phyloP scores from a whole-genome alignment of 768 basidiomycete genomes.

The Filobasidium wieringae region DNA sequence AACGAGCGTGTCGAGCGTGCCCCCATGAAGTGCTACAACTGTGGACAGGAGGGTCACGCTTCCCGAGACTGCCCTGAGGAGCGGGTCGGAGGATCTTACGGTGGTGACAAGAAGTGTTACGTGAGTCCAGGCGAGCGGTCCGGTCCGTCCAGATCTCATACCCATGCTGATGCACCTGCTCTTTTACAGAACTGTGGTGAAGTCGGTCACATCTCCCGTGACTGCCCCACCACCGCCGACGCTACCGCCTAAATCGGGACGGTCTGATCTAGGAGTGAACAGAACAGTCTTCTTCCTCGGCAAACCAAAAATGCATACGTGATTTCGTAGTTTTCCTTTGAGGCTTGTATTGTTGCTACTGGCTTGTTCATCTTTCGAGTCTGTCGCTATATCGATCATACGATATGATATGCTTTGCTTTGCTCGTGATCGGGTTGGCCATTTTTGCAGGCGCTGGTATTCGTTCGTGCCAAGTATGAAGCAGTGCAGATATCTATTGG shows the following conservation, averaged over 20 bases:
- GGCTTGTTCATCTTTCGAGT: too few relatives aligned
- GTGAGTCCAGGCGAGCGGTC: conserved; percentile 22
- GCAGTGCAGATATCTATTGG: too few relatives aligned
- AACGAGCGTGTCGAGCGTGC: conserved; percentile 17
- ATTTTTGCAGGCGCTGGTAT: too few relatives aligned
- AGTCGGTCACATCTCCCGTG: conserved; percentile 39
- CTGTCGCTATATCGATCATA: too few relatives aligned
- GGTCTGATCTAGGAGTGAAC: too few relatives aligned
- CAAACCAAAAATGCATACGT: too few relatives aligned
- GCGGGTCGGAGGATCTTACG: conserved; percentile 23
- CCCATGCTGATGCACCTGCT: background rate
- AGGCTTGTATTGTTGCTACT: too few relatives aligned
- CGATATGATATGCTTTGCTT: too few relatives aligned
- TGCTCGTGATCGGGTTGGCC: too few relatives aligned
- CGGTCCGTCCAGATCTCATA: background rate
- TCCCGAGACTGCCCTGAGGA: conserved; percentile 23
- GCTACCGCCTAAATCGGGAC: conserved; percentile 4
- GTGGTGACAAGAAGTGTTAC: conserved; percentile 35
- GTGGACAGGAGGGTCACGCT: conserved; percentile 22
- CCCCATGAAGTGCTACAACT: conserved; percentile 25
- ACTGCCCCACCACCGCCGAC: conserved; percentile 26
- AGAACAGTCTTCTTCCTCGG: too few relatives aligned
- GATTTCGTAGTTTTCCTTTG: too few relatives aligned
- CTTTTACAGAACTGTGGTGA: conserved; percentile 37
- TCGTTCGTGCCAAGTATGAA: too few relatives aligned